Evolutionary conservation across 345 rosid species (phyloP).

Genomic region (Nephelium lappaceum): DNA sequence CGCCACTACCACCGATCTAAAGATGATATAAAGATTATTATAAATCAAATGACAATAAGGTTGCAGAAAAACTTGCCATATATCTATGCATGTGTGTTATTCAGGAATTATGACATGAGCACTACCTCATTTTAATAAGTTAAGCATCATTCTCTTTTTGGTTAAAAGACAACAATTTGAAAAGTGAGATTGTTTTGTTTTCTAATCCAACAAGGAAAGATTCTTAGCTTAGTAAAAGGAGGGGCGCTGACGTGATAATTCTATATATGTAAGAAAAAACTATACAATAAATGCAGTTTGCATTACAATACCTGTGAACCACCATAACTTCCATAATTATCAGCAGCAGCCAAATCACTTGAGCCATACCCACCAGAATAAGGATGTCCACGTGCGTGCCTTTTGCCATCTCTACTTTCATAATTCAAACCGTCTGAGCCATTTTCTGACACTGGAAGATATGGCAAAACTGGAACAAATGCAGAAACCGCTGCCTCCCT

Average conservation of each 20-base stretch:
- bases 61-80: neutral
- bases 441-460: slow-evolving; percentile 78
- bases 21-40: slow-evolving; percentile 26
- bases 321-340: slow-evolving; percentile 76
- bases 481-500: slow-evolving; percentile 84
- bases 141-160: neutral
- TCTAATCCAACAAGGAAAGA: neutral
- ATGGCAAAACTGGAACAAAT: slow-evolving; percentile 83
- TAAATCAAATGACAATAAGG: neutral
- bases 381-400: slow-evolving; percentile 69
- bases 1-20: slow-evolving; percentile 72
- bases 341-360: slow-evolving; percentile 57
- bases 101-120: neutral
- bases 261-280: neutral
- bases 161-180: neutral
- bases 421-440: slow-evolving; percentile 51
- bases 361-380: slow-evolving; percentile 78
- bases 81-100: neutral
- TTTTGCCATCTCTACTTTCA: slow-evolving; percentile 79
- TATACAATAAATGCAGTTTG: neutral
- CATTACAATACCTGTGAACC: slow-evolving; percentile 56
- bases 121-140: neutral
- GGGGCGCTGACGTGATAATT: neutral
- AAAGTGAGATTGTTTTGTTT: neutral
- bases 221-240: neutral